Conservation (phyloP, 2,329 filamentous ascomycete species). For the Scedosporium dehoogii region DNA sequence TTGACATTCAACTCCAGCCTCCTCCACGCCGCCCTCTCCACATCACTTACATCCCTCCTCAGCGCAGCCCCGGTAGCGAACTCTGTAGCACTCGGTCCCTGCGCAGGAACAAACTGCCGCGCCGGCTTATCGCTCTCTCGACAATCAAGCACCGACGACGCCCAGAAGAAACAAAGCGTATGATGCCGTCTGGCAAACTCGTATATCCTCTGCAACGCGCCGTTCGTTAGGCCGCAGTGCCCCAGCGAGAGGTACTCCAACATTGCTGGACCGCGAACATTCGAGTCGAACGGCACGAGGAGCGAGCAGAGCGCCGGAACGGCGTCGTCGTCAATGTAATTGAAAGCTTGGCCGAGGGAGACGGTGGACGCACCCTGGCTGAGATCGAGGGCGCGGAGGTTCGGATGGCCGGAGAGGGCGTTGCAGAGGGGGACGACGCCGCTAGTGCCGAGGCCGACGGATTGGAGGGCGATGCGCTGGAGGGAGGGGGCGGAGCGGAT, state of each 20-base stretch:
- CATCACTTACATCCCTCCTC: conserved; percentile 13
- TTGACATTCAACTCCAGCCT: conserved; percentile 22
- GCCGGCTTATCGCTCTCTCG: conserved; percentile 8
- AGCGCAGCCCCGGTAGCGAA: conserved; percentile 9
- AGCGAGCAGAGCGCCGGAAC: conserved; percentile 23
- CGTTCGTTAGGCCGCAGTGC: conserved; percentile 23
- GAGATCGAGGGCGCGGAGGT: conserved; percentile 29
- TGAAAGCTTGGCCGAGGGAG: conserved; percentile 34
- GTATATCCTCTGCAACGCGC: conserved; percentile 18
- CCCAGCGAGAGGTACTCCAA: conserved; percentile 33
- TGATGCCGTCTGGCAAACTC: conserved; percentile 18
- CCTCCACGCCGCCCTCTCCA: conserved; percentile 7
- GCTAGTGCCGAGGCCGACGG: conserved; percentile 29
- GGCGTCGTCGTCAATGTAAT: conserved; percentile 31
- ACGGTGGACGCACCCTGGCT: conserved; percentile 36
- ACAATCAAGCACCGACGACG: conserved; percentile 20
- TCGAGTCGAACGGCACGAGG: conserved; percentile 17
- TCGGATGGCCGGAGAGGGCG: conserved; percentile 23
- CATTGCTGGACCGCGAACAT: neutral
- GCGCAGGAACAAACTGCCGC: conserved; percentile 18
- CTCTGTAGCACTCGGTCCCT: neutral
- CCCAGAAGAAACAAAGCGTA: conserved; percentile 26
- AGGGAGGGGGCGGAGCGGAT: conserved; percentile 22
- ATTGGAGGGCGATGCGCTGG: conserved; percentile 29
- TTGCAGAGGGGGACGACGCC: conserved; percentile 27